Conservation (phyloP, 78 protist species). For the Polysphondylium violaceum region DNA sequence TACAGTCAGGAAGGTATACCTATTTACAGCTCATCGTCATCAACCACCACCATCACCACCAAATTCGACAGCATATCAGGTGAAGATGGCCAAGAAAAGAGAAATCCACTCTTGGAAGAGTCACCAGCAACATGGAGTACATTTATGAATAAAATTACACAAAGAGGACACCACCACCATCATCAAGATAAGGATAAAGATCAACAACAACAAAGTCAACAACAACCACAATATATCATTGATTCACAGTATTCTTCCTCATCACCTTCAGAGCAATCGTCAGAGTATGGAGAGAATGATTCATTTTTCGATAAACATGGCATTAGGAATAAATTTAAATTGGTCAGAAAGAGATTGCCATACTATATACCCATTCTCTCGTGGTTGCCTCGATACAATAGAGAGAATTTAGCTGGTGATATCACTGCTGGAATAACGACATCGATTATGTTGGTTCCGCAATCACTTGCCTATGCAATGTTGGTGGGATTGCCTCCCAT, state of each 20-base stretch:
- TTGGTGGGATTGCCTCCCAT: conserved; percentile 89
- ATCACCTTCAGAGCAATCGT: not conserved
- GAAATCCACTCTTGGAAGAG: conserved; percentile 28
- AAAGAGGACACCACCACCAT: not conserved
- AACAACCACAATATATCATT: not conserved
- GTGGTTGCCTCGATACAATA: conserved; percentile 62
- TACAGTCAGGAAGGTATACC: too few species aligned
- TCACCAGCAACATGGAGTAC: conserved; percentile 61
- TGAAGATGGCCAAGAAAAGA: not conserved
- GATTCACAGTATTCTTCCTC: not conserved
- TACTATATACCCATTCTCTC: conserved; percentile 63
- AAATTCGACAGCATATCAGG: not conserved
- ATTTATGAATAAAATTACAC: conserved; percentile 3
- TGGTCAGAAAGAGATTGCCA: conserved; percentile 6
- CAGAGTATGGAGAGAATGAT: not conserved
- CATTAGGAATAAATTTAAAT: not conserved
- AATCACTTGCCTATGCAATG: conserved; percentile 86
- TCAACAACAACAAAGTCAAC: too few species aligned
- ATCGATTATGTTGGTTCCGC: conserved; percentile 84
- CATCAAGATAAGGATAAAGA: not conserved
- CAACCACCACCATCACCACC: not conserved
- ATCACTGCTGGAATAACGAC: conserved; percentile 86
- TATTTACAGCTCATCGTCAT: too few species aligned
- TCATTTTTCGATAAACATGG: not conserved
- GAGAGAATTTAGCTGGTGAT: conserved; percentile 38